Base-by-base conservation (phyloP, 2,329 filamentous ascomycete species). In the Aspergillus unguis region DNA sequence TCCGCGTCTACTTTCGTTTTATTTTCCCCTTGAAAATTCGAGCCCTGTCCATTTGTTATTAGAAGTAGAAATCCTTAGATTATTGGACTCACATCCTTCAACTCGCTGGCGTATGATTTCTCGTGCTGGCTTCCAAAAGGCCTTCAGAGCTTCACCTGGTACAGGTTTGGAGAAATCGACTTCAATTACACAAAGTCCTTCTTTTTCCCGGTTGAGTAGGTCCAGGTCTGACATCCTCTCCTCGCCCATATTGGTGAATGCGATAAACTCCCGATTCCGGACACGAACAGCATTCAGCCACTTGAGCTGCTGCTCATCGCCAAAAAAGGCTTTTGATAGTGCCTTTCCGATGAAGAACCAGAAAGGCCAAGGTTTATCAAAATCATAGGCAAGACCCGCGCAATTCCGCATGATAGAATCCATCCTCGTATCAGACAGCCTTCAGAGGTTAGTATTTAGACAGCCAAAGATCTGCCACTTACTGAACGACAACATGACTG, bases 331-430 rank as follows among this genome's bases (percentile, higher is more conserved):
- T 37, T 56, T 53, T 3, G 50, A 56, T 36, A 56, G 5, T 25
- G 42, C 33, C 43, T 56, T 54, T 25, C 54, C 50, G 25, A 56
- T 38, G 23, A 52, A 56, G 31, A 52, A 56, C 54, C 51, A 54
- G 40, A 48, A 51, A 10, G 54, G 47, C 54, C 54, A 56, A 17
- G 51, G 54, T 11, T 46, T 53, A 17, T 56, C 26, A 27, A 43
- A 52, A 32, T 54, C 48, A 33, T 52, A 56, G n/a, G 37, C 5
- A 31, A 56, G 9, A 6, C 25, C 43, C 10, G 40, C 47, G 26
- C 29, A n/a, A n/a, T 25, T 33, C 29, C 48, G 54, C 54, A 53
- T 53, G 29, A 56, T 41, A n/a, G 46, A 44, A 25, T 56, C 54
- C 8, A 53, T n/a, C 44, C 41, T 50, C 37, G 47, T 52, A 28